phyloP scores from a whole-genome alignment of 805 yeast species.

The Saccharomycopsis sp. region DNA sequence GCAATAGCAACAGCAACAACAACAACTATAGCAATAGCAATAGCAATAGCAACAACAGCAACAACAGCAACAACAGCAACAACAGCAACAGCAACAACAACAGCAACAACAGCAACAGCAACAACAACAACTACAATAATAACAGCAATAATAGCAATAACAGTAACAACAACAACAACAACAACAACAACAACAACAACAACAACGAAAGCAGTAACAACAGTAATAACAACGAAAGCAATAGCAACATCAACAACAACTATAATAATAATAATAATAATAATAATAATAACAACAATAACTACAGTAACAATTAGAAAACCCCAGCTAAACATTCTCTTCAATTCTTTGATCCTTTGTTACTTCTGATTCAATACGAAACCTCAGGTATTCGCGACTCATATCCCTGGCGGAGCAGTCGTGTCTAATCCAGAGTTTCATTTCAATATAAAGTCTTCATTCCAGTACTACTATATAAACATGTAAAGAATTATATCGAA shows the following conservation, averaged over 20 bases:
- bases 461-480: not conserved
- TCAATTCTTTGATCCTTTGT: not conserved
- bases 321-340: not conserved
- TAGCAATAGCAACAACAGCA: not conserved
- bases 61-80: slow-evolving; percentile 1
- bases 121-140: not conserved
- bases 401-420: not conserved
- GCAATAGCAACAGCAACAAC: not conserved
- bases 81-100: slow-evolving; percentile 7
- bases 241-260: not conserved
- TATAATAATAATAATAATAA: no score
- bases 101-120: slow-evolving; percentile 5
- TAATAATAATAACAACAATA: not conserved
- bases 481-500: not conserved
- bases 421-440: not conserved
- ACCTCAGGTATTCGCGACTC: not conserved
- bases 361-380: not conserved
- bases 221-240: not conserved
- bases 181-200: not conserved
- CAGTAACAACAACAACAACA: not conserved
- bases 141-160: not conserved
- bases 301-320: slow-evolving; percentile 1
- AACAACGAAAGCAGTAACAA: not conserved
- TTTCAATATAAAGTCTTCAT: no score
- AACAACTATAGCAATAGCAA: not conserved